Conservation (phyloP, 805 yeast species). For the Ogataea paraovalis region DNA sequence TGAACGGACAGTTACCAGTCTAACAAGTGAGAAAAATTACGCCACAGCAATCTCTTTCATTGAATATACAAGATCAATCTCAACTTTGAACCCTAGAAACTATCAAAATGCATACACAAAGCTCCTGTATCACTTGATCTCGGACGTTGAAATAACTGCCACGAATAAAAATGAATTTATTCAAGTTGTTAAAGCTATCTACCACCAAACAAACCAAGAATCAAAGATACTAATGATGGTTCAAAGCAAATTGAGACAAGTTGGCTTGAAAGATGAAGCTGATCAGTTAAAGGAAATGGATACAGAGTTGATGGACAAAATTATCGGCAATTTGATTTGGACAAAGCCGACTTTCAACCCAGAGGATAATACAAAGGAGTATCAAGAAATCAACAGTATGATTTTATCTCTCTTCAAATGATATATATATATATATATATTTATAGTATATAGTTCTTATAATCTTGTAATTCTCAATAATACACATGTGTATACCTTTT, state of each 20-base stretch:
- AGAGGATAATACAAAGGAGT: conserved; percentile 3
- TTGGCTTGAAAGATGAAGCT: not conserved
- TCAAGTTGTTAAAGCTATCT: not conserved
- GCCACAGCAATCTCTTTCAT: not conserved
- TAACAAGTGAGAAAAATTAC: not conserved
- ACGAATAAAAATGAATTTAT: not conserved
- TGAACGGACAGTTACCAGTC: not conserved
- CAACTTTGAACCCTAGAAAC: not conserved
- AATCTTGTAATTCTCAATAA: too few relatives aligned
- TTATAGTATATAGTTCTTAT: too few relatives aligned
- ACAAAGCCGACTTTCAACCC: conserved; percentile 1
- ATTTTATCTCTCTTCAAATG: not conserved
- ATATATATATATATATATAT: not conserved
- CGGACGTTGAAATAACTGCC: not conserved
- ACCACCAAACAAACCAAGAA: not conserved
- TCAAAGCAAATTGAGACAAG: not conserved
- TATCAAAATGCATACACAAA: not conserved
- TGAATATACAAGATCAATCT: not conserved
- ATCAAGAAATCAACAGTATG: not conserved
- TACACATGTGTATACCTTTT: too few relatives aligned
- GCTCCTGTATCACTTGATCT: not conserved
- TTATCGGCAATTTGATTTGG: conserved; percentile 9
- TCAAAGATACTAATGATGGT: not conserved
- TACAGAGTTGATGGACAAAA: conserved; percentile 3
- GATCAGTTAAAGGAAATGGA: conserved; percentile 5